Percentiles rank a stretch among this genome's conserved stretches.
These are phyloP conservation scores for Globisporangium middletonii DNA, from an alignment of 352 stramenopile species.

Conservation along the genomic window DNA sequence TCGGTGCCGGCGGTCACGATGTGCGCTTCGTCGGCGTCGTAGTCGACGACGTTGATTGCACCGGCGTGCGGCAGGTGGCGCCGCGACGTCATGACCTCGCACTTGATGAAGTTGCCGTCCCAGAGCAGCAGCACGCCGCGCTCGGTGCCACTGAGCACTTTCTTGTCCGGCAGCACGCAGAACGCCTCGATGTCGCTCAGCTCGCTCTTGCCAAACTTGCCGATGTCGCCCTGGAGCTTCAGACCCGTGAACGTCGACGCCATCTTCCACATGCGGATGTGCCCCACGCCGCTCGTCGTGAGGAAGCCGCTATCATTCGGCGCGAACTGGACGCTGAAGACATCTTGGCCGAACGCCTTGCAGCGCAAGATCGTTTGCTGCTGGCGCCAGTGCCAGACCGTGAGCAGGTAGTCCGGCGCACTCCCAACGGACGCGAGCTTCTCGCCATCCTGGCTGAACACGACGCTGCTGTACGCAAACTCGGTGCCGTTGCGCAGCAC, in stretches of 20 bases:
- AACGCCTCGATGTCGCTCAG: constrained; percentile 92
- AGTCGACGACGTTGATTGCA: constrained; percentile 69
- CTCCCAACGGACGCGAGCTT: constrained; percentile 87
- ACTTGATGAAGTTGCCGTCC: constrained; percentile 97
- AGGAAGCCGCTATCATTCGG: constrained; percentile 85
- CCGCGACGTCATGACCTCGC: constrained; percentile 69
- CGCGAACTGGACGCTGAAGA: constrained; percentile 90
- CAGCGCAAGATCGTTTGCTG: constrained; percentile 88
- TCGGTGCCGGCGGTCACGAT: constrained; percentile 77
- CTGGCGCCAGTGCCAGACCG: constrained; percentile 90
- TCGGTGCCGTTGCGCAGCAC: constrained; percentile 85
- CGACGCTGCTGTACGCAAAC: constrained; percentile 63
- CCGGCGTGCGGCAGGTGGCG: constrained; percentile 65
- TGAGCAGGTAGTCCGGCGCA: constrained; percentile 88
- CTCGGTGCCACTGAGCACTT: constrained; percentile 88
- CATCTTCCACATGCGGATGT: constrained; percentile 96
- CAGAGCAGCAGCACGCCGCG: constrained; percentile 87
- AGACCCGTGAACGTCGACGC: constrained; percentile 94
- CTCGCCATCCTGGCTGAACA: constrained; percentile 73
- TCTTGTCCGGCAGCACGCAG: constrained; percentile 92
- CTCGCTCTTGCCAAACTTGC: constrained; percentile 95
- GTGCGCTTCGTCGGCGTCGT: constrained; percentile 32
- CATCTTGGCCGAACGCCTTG: constrained; percentile 94
- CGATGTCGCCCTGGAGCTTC: constrained; percentile 94
- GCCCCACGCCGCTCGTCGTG: constrained; percentile 88